Conservation (phyloP, 2,329 filamentous ascomycete genomes). For the Calonectria honghensis region DNA sequence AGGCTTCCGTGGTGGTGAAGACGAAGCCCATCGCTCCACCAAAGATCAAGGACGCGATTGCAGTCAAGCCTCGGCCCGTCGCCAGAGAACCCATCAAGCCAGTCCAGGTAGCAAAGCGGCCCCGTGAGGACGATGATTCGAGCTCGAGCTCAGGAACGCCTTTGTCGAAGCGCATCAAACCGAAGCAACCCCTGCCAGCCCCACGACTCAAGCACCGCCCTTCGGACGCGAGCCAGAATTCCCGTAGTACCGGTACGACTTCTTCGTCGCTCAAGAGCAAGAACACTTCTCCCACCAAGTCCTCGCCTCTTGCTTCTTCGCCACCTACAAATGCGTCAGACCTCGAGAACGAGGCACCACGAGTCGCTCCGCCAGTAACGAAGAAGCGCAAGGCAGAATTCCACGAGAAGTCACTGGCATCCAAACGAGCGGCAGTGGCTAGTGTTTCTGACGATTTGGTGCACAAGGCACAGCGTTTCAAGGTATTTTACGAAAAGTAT, state of each 20-base stretch:
- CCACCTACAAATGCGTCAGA: conserved; percentile 80
- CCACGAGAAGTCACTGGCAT: conserved; percentile 49
- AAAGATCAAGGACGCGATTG: conserved; percentile 57
- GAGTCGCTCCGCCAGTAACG: conserved; percentile 51
- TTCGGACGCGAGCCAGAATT: conserved; percentile 70
- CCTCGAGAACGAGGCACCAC: conserved; percentile 67
- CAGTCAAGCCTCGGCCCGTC: conserved; percentile 56
- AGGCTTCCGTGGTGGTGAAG: conserved; percentile 63
- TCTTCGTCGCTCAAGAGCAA: conserved; percentile 69
- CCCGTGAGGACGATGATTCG: conserved; percentile 71
- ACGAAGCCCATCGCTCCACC: conserved; percentile 56
- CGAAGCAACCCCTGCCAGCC: conserved; percentile 63
- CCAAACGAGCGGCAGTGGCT: conserved; percentile 57
- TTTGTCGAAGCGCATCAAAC: conserved; percentile 75
- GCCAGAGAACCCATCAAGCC: conserved; percentile 59
- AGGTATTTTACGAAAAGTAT: conserved; percentile 74
- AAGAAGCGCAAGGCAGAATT: conserved; percentile 68
- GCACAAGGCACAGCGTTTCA: conserved; percentile 73
- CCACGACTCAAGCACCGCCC: conserved; percentile 65
- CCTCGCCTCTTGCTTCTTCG: conserved; percentile 79
- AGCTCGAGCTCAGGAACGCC: conserved; percentile 77
- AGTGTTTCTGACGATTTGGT: conserved; percentile 66
- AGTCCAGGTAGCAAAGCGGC: conserved; percentile 67
- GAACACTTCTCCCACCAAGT: conserved; percentile 76
- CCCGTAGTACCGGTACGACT: conserved; percentile 60